phyloP scores from a whole-genome alignment of 225 moss, liverwort and hornwort species.

The Physcomitrellopsis africana region DNA sequence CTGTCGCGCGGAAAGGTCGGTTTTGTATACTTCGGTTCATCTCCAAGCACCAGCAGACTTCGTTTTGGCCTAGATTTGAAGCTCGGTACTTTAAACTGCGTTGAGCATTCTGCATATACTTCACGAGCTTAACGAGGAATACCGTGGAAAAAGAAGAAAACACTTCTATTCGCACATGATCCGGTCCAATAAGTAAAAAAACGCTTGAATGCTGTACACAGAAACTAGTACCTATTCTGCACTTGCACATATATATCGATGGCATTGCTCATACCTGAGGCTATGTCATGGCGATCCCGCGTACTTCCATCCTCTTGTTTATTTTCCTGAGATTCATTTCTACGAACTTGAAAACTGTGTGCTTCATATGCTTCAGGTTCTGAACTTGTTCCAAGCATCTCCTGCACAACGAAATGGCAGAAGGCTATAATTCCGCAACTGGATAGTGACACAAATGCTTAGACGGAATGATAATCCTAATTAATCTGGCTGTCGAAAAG shows the following conservation, averaged over 20 bases:
- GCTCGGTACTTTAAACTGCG: constrained; percentile 25
- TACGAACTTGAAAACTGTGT: not conserved
- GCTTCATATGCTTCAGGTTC: constrained; percentile 26
- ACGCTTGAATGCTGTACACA: not conserved
- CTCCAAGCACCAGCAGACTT: constrained; percentile 58
- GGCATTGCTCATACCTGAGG: constrained; percentile 33
- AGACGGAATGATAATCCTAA: constrained; percentile 9
- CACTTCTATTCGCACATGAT: too few relatives aligned
- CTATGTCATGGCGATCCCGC: constrained; percentile 19
- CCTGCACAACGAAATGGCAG: constrained; percentile 28
- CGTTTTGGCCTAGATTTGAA: constrained; percentile 20
- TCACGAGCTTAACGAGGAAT: not conserved
- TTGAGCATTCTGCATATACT: constrained; percentile 34
- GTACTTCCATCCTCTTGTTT: constrained; percentile 8
- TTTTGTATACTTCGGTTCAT: constrained; percentile 44
- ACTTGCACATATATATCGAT: not conserved
- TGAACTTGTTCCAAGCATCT: constrained; percentile 20
- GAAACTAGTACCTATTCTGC: too few relatives aligned
- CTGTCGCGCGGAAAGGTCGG: constrained; percentile 13
- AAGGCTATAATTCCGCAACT: not conserved
- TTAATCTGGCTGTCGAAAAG: not conserved
- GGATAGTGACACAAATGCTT: not conserved
- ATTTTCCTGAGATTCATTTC: not conserved
- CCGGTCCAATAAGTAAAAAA: too few relatives aligned
- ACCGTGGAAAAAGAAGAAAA: not conserved